A percentile compares a stretch with the other conserved stretches of the same genome.
Evolutionary conservation across 768 basidiomycete species (phyloP).

Genomic region (Termitomyces titanicus): DNA sequence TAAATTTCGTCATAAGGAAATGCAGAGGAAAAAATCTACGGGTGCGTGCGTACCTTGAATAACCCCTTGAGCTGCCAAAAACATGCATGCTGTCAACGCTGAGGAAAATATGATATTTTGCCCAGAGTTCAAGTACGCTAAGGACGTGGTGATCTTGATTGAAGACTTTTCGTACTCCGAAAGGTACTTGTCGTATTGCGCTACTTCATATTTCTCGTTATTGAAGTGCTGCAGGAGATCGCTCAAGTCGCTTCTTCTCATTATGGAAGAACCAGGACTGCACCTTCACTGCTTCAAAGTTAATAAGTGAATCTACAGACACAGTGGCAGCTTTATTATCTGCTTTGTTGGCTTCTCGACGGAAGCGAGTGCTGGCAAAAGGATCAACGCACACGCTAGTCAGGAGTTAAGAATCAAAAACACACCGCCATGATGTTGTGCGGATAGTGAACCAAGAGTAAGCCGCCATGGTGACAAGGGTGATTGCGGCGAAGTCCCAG

Average conservation of each 20-base stretch:
- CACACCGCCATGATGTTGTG: conserved; percentile 93
- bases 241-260: neutral
- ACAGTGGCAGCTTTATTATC: conserved; percentile 95
- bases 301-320: conserved; percentile 94
- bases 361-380: conserved; percentile 74
- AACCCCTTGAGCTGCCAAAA: conserved; percentile 92
- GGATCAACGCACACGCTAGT: conserved; percentile 3
- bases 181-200: conserved; percentile 89
- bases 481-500: conserved; percentile 94
- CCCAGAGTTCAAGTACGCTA: conserved; percentile 92
- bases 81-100: conserved; percentile 93
- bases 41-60: conserved; percentile 63
- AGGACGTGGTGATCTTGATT: conserved; percentile 90
- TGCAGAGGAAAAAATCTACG: neutral
- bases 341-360: conserved; percentile 91
- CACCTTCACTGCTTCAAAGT: conserved; percentile 98
- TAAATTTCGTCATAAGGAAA: conserved; percentile 23
- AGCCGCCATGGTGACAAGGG: conserved; percentile 74
- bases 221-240: conserved; percentile 76
- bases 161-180: conserved; percentile 86
- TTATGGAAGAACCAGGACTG: neutral
- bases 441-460: conserved; percentile 98
- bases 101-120: conserved; percentile 96
- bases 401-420: neutral
- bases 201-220: conserved; percentile 89